Conservation (phyloP, 345 rosid genomes). For the Melastoma malabathricum region DNA sequence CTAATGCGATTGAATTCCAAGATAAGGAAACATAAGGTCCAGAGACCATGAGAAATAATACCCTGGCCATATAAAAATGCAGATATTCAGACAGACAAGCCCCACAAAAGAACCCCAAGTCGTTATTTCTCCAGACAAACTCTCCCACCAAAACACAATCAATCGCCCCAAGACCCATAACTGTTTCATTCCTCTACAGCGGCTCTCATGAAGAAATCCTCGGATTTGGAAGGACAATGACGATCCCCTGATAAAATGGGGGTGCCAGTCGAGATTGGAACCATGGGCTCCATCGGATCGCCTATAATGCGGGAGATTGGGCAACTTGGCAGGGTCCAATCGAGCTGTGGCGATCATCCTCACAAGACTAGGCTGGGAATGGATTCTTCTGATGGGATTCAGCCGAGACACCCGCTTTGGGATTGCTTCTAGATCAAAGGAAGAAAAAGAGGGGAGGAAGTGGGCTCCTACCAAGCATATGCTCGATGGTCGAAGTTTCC, state of each 20-base stretch:
- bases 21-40: constrained; percentile 31
- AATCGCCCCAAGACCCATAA: constrained; percentile 6
- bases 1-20: constrained; percentile 5
- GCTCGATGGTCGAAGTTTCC: constrained; percentile 49
- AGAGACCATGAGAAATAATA: constrained; percentile 22
- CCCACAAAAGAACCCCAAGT: constrained; percentile 2
- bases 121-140: constrained; percentile 6
- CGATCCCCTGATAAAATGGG: constrained; percentile 15
- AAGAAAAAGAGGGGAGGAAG: constrained; percentile 38
- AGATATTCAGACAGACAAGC: neutral
- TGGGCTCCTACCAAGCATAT: constrained; percentile 36
- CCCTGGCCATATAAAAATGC: constrained; percentile 14
- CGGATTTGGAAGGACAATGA: constrained; percentile 4
- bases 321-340: constrained; percentile 31
- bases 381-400: constrained; percentile 15
- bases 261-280: constrained; percentile 41
- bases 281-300: constrained; percentile 44
- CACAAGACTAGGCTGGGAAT: constrained; percentile 12
- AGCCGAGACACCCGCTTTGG: constrained; percentile 12
- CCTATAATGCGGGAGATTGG: constrained; percentile 45
- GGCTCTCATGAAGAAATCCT: constrained; percentile 14
- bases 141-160: constrained; percentile 13
- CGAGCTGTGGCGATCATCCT: constrained; percentile 18
- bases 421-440: constrained; percentile 22
- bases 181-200: constrained; percentile 19